These are phyloP conservation scores for Pilobolus umbonatus DNA, from an alignment of 192 early-diverging fungal species.

Conservation along the genomic window DNA sequence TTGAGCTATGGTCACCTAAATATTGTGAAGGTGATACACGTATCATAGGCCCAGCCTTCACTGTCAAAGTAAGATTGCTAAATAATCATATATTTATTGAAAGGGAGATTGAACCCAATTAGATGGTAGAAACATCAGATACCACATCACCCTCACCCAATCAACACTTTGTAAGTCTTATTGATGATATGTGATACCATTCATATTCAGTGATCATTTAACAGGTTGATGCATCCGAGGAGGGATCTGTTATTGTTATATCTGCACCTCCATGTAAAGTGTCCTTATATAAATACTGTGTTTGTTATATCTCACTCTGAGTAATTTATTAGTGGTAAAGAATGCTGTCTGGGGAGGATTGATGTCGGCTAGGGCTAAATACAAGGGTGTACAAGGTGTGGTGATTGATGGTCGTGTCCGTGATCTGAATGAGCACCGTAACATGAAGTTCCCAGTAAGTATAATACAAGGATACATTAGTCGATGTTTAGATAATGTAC, in stretches of 20 bases:
- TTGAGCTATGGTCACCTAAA: constrained; percentile 49
- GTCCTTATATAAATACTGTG: not conserved
- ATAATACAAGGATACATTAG: too few relatives aligned
- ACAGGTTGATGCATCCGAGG: constrained; percentile 44
- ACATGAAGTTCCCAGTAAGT: constrained; percentile 42
- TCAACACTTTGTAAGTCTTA: constrained; percentile 5
- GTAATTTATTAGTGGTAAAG: constrained; percentile 24
- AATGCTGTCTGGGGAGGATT: constrained; percentile 60
- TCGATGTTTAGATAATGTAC: too few relatives aligned
- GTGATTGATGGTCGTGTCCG: constrained; percentile 50
- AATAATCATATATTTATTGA: not conserved
- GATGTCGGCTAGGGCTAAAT: constrained; percentile 50
- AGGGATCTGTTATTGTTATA: constrained; percentile 45
- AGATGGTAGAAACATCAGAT: constrained; percentile 20
- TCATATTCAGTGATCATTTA: not conserved
- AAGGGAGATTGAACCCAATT: not conserved
- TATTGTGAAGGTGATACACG: constrained; percentile 42
- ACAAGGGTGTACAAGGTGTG: constrained; percentile 42
- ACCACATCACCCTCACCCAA: constrained; percentile 3
- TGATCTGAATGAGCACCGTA: constrained; percentile 51
- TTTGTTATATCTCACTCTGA: not conserved
- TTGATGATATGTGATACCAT: not conserved
- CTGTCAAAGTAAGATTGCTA: constrained; percentile 41
- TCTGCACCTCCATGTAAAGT: constrained; percentile 44
- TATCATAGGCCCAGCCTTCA: constrained; percentile 55